Evolutionary conservation across 2,329 filamentous ascomycete species (phyloP), one percentile per base, ranked within the genome.

Genomic region (Gaeumannomyces sp.): DNA sequence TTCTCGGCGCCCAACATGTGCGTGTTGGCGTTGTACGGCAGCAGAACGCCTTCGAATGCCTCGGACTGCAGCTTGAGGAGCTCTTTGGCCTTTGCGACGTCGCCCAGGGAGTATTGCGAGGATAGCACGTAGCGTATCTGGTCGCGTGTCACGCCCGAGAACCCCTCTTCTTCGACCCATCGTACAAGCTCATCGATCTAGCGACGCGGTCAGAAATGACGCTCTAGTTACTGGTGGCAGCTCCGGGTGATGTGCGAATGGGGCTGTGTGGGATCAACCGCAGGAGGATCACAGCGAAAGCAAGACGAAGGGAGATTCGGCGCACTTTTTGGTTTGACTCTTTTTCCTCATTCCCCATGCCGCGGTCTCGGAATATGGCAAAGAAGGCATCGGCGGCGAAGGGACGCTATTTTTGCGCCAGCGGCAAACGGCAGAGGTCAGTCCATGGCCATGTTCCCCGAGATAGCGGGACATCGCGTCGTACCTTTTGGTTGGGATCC

Each of bases 1-100:
- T 99, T 99, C 70, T 92, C 89, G 16, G 95, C 94, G 8, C 95
- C 95, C 5, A 92, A 79, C 79, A 98, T 87, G 65, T 84, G 84
- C 10, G 89, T 82, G 64, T 83, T 82, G 11, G 92, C 86, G 64
- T 92, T 83, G 77, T 92, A 96, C 22, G 87, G 85, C 67, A 87
- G 82, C 68, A 98, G 84, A 57, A 91, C 85, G 22, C 94, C 93
- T 35, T 92, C 86, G 56, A 92, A 88, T 0, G 94, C 91, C 70
- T 93, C 88, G 71, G 94, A 88, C 68, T 96, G 86, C 29, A 97
- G 80, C 58, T 90, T 78, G 61, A 97, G 81, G 66, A 97, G 81
- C 63, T 92, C 87, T 70, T 91, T 86, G 3, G 93, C 90, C 71
- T 87, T 89, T 62, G 92, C 87, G 27, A 86, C 77, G 73, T 96